These are phyloP conservation scores for Exophiala bonariae DNA, from an alignment of 2,329 filamentous ascomycete species.

Conservation along the genomic window DNA sequence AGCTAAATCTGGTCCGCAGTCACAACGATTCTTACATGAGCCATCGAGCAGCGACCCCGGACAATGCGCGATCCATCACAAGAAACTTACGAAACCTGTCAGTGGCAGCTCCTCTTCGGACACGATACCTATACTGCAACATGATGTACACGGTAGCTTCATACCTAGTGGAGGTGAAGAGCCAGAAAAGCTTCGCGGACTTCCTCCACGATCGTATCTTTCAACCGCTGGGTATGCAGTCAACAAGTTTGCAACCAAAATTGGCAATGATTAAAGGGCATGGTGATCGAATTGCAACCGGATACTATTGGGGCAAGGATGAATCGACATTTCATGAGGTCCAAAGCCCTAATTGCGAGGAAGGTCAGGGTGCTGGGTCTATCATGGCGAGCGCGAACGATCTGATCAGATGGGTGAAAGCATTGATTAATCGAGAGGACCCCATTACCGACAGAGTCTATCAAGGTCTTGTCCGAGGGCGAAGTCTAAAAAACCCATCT, in stretches of 20 bases:
- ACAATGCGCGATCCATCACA: conserved; percentile 39
- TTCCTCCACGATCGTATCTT: conserved; percentile 47
- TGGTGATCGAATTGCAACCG: conserved; percentile 39
- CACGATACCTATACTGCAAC: conserved; percentile 49
- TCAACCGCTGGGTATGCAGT: conserved; percentile 49
- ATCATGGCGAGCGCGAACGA: conserved; percentile 38
- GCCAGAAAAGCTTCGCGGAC: conserved; percentile 38
- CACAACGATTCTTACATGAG: conserved; percentile 35
- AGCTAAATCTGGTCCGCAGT: conserved; percentile 28
- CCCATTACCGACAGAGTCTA: conserved; percentile 30
- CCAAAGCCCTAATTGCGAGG: conserved; percentile 30
- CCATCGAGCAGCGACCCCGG: conserved; percentile 31
- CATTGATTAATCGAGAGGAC: conserved; percentile 30
- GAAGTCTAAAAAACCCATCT: background rate
- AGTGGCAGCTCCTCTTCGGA: conserved; percentile 45
- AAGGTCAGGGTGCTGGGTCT: conserved; percentile 45
- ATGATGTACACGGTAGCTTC: conserved; percentile 50
- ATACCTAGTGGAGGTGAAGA: conserved; percentile 49
- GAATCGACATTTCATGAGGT: conserved; percentile 29
- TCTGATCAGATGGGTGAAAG: conserved; percentile 33
- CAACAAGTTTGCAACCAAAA: conserved; percentile 32
- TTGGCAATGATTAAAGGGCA: conserved; percentile 28
- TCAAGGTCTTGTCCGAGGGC: conserved; percentile 20
- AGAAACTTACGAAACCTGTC: conserved; percentile 49
- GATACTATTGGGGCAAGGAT: conserved; percentile 43